Conservation (phyloP, 2,329 filamentous ascomycete species). For the Xylariaceae sp. region DNA sequence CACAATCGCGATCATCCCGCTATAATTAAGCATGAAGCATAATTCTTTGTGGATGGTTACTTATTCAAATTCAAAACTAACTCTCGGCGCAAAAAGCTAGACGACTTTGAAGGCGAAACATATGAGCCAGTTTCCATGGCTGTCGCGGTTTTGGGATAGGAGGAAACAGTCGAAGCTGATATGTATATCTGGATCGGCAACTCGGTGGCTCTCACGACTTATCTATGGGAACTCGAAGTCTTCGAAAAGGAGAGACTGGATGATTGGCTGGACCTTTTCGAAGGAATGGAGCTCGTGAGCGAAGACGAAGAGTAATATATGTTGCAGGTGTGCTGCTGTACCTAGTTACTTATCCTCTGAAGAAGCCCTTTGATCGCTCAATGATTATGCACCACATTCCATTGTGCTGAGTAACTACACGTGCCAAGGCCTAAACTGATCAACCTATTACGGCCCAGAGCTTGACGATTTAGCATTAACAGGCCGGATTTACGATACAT, state of each 20-base stretch:
- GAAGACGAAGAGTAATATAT: not conserved
- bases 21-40: conserved; percentile 23
- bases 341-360: too few relatives aligned
- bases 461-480: too few relatives aligned
- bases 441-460: too few relatives aligned
- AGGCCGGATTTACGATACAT: too few relatives aligned
- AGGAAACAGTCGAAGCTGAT: conserved; percentile 35
- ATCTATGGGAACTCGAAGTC: conserved; percentile 36
- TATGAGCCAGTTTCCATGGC: conserved; percentile 20
- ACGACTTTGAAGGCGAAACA: conserved; percentile 42
- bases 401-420: too few relatives aligned
- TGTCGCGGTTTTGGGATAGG: conserved; percentile 21
- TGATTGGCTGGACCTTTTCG: conserved; percentile 41
- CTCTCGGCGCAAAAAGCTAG: conserved; percentile 42
- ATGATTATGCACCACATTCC: too few relatives aligned
- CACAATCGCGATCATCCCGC: conserved; percentile 38
- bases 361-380: too few relatives aligned
- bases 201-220: conserved; percentile 13
- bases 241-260: conserved; percentile 38
- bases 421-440: too few relatives aligned
- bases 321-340: too few relatives aligned
- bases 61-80: conserved; percentile 33
- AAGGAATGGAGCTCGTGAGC: conserved; percentile 29
- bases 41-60: conserved; percentile 36
- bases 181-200: conserved; percentile 44